phyloP scores from a whole-genome alignment of 345 rosid species.

The Alliaria petiolata region DNA sequence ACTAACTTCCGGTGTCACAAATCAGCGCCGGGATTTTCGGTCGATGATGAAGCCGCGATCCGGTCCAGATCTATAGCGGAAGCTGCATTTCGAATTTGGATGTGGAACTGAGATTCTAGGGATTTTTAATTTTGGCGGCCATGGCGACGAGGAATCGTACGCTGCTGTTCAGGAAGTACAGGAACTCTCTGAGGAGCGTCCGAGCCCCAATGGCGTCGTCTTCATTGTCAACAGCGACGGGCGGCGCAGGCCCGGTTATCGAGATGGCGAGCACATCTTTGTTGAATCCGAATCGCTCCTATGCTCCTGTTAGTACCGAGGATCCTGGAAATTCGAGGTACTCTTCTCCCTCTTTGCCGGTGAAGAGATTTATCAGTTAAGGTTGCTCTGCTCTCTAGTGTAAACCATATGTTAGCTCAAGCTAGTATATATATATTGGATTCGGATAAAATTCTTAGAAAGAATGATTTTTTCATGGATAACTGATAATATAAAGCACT shows the following conservation, averaged over 20 bases:
- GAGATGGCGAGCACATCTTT: slow-evolving; percentile 82
- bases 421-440: too few relatives aligned
- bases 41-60: slow-evolving; percentile 12
- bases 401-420: too few relatives aligned
- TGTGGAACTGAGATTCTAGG: too few relatives aligned
- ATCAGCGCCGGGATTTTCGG: background rate
- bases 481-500: too few relatives aligned
- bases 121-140: background rate
- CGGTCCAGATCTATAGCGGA: slow-evolving; percentile 30
- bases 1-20: background rate
- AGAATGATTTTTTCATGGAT: too few relatives aligned
- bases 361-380: background rate
- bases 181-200: slow-evolving; percentile 82
- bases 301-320: slow-evolving; percentile 82
- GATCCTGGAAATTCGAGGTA: slow-evolving; percentile 86
- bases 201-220: slow-evolving; percentile 51
- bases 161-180: slow-evolving; percentile 57
- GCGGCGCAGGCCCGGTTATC: slow-evolving; percentile 68
- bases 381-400: background rate
- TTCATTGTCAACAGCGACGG: background rate
- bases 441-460: too few relatives aligned
- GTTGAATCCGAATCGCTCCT: slow-evolving; percentile 53
- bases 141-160: slow-evolving; percentile 94
- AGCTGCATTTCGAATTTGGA: background rate
- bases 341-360: background rate